A percentile compares a stretch with the other conserved stretches of the same genome.
phyloP scores from a whole-genome alignment of 345 rosid species.

The Triadica sebifera region DNA sequence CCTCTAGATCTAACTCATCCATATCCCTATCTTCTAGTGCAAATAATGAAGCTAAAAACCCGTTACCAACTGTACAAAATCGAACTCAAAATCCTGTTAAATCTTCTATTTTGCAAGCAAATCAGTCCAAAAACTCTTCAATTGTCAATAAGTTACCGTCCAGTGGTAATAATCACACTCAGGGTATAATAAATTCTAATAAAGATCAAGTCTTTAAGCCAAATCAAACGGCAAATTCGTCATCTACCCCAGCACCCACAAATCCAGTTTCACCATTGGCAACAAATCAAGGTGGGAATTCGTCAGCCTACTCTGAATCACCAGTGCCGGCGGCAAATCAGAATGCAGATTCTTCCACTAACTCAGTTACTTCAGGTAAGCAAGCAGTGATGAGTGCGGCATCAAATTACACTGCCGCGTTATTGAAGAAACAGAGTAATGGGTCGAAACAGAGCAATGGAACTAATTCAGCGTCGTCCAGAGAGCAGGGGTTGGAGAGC shows the following conservation, averaged over 20 bases:
- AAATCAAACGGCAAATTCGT: slow-evolving; percentile 20
- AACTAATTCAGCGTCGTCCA: slow-evolving; percentile 20
- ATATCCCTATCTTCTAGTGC: slow-evolving; percentile 13
- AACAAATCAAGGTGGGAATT: slow-evolving; percentile 17
- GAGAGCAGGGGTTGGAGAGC: slow-evolving; percentile 43
- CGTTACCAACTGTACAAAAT: slow-evolving; percentile 20
- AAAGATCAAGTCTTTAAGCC: slow-evolving; percentile 27
- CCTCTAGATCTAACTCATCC: slow-evolving; percentile 29
- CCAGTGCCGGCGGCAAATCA: neutral
- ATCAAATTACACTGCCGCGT: slow-evolving; percentile 44
- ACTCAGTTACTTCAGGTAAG: slow-evolving; percentile 6
- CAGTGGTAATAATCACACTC: slow-evolving; percentile 14
- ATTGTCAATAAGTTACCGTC: slow-evolving; percentile 6
- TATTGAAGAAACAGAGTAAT: slow-evolving; percentile 31
- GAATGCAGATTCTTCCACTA: neutral
- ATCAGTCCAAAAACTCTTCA: slow-evolving; percentile 15
- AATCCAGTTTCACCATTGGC: neutral
- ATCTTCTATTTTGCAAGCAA: slow-evolving; percentile 15
- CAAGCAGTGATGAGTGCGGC: slow-evolving; percentile 14
- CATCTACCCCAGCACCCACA: neutral
- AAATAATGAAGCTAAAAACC: neutral
- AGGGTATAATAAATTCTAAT: slow-evolving; percentile 9
- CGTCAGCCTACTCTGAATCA: slow-evolving; percentile 17
- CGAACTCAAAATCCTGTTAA: slow-evolving; percentile 10
- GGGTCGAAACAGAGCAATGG: slow-evolving; percentile 35